These are phyloP conservation scores for Sporothrix brasiliensis DNA, from an alignment of 2,329 filamentous ascomycete genomes.

Conservation along the genomic window DNA sequence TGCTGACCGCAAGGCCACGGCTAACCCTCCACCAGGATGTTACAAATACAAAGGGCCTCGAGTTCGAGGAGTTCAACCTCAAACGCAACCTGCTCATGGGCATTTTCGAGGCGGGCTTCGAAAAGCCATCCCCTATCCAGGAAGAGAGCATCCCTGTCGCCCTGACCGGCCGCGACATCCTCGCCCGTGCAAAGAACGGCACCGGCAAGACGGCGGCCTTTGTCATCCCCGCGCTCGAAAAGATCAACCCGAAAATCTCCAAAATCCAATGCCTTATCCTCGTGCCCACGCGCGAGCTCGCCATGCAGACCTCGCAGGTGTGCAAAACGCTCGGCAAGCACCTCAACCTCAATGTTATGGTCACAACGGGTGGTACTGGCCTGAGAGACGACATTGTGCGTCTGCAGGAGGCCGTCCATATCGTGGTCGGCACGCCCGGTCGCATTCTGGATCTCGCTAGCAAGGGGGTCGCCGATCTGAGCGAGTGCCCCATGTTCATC, in stretches of 20 bases:
- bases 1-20: not conserved
- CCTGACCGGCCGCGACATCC: conserved; percentile 89
- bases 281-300: conserved; percentile 93
- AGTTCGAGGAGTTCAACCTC: conserved; percentile 96
- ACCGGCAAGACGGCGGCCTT: conserved; percentile 98
- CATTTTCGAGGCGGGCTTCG: conserved; percentile 98
- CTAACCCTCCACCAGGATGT: conserved; percentile 65
- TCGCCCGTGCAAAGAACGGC: conserved; percentile 96
- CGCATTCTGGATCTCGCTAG: conserved; percentile 94
- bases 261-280: conserved; percentile 97
- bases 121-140: conserved; percentile 98
- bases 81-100: conserved; percentile 97
- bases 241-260: conserved; percentile 93
- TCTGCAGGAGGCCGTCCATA: conserved; percentile 90
- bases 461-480: conserved; percentile 94
- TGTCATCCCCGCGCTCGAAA: conserved; percentile 91
- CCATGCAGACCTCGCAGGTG: conserved; percentile 97
- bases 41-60: conserved; percentile 93
- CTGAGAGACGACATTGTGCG: conserved; percentile 96
- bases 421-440: conserved; percentile 95
- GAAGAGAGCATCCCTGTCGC: conserved; percentile 98
- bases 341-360: conserved; percentile 97
- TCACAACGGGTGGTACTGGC: conserved; percentile 93
- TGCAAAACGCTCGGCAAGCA: conserved; percentile 99
- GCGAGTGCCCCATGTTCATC: conserved; percentile 95